These are phyloP conservation scores for Venustampulla echinocandica DNA, from an alignment of 495 filamentous ascomycete species.

Conservation along the genomic window DNA sequence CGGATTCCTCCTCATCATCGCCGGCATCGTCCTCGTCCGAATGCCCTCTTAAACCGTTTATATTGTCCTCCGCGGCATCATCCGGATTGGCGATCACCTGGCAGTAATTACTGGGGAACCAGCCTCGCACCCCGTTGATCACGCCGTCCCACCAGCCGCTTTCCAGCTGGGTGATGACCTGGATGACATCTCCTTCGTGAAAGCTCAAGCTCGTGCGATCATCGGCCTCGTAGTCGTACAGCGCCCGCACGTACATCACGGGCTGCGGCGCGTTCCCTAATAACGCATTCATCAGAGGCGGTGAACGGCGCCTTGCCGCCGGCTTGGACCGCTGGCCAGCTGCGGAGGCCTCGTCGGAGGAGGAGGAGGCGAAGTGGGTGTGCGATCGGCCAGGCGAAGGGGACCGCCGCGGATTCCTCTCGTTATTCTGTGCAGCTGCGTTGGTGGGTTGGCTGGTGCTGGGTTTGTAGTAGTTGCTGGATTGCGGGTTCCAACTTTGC, in stretches of 20 bases:
- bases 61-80: constrained; percentile 45
- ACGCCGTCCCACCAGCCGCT: constrained; percentile 99
- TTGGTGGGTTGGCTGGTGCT: constrained; percentile 9
- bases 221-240: constrained; percentile 96
- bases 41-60: constrained; percentile 17
- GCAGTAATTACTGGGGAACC: constrained; percentile 99
- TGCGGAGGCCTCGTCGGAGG: constrained; percentile 3
- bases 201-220: constrained; percentile 96
- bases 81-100: constrained; percentile 66
- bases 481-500: constrained; percentile 18
- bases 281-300: constrained; percentile 56
- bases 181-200: constrained; percentile 88
- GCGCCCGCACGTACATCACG: constrained; percentile 84
- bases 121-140: constrained; percentile 84
- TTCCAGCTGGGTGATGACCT: constrained; percentile 94
- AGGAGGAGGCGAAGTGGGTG: constrained; percentile 5
- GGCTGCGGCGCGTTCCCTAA: constrained; percentile 62
- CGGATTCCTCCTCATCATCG: constrained; percentile 54
- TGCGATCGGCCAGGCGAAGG: constrained; percentile 9
- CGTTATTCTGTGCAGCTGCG: constrained; percentile 14
- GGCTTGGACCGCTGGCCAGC: constrained; percentile 10
- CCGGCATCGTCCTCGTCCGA: constrained; percentile 25
- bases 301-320: constrained; percentile 18
- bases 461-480: constrained; percentile 14
- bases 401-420: constrained; percentile 11